Conservation (phyloP, 2,329 filamentous ascomycete genomes). For the Curvularia eragrostidis region DNA sequence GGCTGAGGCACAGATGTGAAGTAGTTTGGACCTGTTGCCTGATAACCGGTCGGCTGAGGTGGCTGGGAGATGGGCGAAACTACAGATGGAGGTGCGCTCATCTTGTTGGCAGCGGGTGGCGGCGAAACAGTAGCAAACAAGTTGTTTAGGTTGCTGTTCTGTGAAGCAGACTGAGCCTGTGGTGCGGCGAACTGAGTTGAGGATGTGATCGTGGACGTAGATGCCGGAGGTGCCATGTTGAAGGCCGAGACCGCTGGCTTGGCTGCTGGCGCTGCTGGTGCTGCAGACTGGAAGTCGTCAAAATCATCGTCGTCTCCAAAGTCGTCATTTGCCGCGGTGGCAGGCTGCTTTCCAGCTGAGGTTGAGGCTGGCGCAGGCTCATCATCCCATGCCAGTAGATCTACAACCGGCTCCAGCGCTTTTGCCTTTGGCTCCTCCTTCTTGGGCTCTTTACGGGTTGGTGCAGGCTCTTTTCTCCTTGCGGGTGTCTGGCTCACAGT, state of each 20-base stretch:
- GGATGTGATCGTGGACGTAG: conserved; percentile 57
- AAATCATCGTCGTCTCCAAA: conserved; percentile 83
- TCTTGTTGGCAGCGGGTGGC: conserved; percentile 61
- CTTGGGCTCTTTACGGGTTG: conserved; percentile 58
- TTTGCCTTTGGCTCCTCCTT: conserved; percentile 79
- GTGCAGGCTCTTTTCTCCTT: conserved; percentile 57
- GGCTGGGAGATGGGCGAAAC: conserved; percentile 51
- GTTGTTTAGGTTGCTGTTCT: conserved; percentile 80
- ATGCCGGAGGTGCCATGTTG: conserved; percentile 56
- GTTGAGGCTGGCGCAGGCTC: conserved; percentile 65
- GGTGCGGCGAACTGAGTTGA: conserved; percentile 79
- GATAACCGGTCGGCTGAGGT: conserved; percentile 69
- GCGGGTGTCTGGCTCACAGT: conserved; percentile 57
- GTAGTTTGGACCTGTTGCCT: conserved; percentile 87
- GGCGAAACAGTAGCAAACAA: conserved; percentile 86
- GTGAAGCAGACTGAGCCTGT: conserved; percentile 81
- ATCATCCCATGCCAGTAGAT: conserved; percentile 89
- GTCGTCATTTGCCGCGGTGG: conserved; percentile 50
- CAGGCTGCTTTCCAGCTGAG: conserved; percentile 55
- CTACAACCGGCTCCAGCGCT: conserved; percentile 75
- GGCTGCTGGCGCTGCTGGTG: conserved; percentile 53
- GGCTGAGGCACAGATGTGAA: conserved; percentile 76
- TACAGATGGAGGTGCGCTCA: conserved; percentile 58
- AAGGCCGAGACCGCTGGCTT: conserved; percentile 51
- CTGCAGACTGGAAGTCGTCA: conserved; percentile 94